Conservation (phyloP, 768 basidiomycete species). For the Pulveroboletus sp. region DNA sequence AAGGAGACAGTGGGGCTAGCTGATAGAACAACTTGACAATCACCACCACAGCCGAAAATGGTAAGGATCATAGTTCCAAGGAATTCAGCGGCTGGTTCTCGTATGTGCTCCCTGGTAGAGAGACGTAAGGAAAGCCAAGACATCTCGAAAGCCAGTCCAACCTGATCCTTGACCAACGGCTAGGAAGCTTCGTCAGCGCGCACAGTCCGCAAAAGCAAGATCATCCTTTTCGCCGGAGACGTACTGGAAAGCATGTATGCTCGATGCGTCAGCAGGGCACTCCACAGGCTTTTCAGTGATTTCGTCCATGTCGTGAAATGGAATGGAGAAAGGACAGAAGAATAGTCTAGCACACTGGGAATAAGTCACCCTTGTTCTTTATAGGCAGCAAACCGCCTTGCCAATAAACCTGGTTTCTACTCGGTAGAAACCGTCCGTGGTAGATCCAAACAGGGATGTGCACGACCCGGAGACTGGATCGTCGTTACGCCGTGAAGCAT, state of each 20-base stretch:
- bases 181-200: conserved; percentile 40
- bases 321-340: not conserved
- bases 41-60: conserved; percentile 54
- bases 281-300: conserved; percentile 10
- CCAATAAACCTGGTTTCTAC: not conserved
- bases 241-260: conserved; percentile 5
- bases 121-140: not conserved
- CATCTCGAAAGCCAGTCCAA: conserved; percentile 17
- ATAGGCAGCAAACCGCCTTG: conserved; percentile 12
- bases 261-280: conserved; percentile 20
- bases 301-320: conserved; percentile 18
- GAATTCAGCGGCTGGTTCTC: conserved; percentile 63
- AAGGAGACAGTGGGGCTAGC: conserved; percentile 40
- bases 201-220: conserved; percentile 25
- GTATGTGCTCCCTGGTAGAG: conserved; percentile 36
- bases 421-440: not conserved
- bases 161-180: conserved; percentile 55
- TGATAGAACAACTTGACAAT: conserved; percentile 54
- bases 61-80: conserved; percentile 54
- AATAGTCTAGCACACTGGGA: not conserved
- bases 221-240: conserved; percentile 1
- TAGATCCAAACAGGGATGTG: not conserved
- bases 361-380: conserved; percentile 11
- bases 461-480: not conserved
- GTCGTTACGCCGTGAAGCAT: too few relatives aligned